Evolutionary conservation across 805 yeast genomes (phyloP).

Genomic region (Candida manassasensis): DNA sequence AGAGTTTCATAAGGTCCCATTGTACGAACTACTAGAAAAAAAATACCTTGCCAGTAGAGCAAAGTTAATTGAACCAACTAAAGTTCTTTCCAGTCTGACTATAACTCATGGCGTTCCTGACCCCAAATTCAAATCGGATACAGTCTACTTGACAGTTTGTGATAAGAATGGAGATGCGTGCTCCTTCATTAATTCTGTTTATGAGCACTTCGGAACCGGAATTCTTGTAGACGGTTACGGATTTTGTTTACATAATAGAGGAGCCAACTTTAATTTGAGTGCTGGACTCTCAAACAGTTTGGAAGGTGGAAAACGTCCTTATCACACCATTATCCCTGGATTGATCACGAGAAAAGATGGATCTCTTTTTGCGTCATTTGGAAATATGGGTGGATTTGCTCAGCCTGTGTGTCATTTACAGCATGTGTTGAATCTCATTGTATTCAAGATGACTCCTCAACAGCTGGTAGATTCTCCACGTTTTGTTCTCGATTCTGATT

Average conservation of each 20-base stretch:
- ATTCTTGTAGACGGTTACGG: conserved; percentile 63
- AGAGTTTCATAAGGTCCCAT: conserved; percentile 33
- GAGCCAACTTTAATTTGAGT: conserved; percentile 64
- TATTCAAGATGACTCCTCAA: conserved; percentile 67
- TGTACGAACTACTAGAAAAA: conserved; percentile 41
- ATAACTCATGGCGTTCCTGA: conserved; percentile 54
- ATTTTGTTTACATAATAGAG: conserved; percentile 71
- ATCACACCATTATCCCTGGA: conserved; percentile 82
- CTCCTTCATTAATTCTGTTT: conserved; percentile 75
- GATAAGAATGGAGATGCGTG: conserved; percentile 75
- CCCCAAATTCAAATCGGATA: conserved; percentile 58
- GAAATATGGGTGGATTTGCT: conserved; percentile 84
- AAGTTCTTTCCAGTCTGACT: conserved; percentile 37
- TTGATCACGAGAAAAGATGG: conserved; percentile 55
- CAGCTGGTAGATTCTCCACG: conserved; percentile 74
- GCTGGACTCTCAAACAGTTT: conserved; percentile 54
- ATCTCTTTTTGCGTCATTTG: conserved; percentile 61
- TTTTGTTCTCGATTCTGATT: conserved; percentile 56
- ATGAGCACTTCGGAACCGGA: conserved; percentile 64
- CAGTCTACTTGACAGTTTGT: conserved; percentile 62
- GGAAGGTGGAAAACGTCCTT: conserved; percentile 69
- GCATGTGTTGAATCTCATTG: conserved; percentile 59
- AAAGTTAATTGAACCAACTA: conserved; percentile 36
- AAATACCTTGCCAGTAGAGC: conserved; percentile 50
- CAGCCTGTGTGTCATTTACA: conserved; percentile 86